These are phyloP conservation scores for Kalanchoe fedtschenkoi DNA, from an alignment of 164 flowering plant species.

Conservation along the genomic window DNA sequence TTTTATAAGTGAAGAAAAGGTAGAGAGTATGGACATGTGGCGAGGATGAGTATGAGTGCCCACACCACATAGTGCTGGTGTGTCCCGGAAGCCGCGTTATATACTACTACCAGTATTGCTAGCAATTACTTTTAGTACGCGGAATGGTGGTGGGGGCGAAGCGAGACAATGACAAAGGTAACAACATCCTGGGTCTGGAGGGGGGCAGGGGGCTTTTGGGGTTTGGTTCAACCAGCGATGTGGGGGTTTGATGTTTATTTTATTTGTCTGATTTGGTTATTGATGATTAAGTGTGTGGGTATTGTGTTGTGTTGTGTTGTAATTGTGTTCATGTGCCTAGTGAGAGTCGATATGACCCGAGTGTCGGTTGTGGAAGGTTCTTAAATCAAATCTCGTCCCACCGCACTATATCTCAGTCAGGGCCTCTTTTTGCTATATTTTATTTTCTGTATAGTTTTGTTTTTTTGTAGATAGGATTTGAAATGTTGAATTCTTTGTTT, in stretches of 20 bases:
- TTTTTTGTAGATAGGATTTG: background rate
- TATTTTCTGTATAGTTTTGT: background rate
- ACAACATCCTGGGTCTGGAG: background rate
- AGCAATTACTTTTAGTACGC: background rate
- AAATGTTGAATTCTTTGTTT: background rate
- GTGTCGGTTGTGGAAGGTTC: background rate
- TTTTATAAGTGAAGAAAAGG: constrained; percentile 1
- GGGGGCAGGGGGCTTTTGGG: too few relatives aligned
- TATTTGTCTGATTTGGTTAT: too few relatives aligned
- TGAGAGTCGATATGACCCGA: too few relatives aligned
- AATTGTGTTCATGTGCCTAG: too few relatives aligned
- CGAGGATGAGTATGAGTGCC: background rate
- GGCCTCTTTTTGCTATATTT: background rate
- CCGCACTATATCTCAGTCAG: background rate
- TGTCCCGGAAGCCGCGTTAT: background rate
- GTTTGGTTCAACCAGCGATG: too few relatives aligned
- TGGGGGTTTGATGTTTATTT: too few relatives aligned
- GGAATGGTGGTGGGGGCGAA: background rate
- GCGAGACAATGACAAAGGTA: constrained; percentile 1
- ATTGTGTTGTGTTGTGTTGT: too few relatives aligned
- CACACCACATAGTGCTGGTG: background rate
- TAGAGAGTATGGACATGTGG: background rate
- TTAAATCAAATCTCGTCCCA: background rate
- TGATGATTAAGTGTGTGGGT: too few relatives aligned
- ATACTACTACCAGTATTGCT: background rate